Evolutionary conservation across 768 basidiomycete species (phyloP), one percentile per base, ranked within the genome.

Genomic region (Pisolithus marmoratus): DNA sequence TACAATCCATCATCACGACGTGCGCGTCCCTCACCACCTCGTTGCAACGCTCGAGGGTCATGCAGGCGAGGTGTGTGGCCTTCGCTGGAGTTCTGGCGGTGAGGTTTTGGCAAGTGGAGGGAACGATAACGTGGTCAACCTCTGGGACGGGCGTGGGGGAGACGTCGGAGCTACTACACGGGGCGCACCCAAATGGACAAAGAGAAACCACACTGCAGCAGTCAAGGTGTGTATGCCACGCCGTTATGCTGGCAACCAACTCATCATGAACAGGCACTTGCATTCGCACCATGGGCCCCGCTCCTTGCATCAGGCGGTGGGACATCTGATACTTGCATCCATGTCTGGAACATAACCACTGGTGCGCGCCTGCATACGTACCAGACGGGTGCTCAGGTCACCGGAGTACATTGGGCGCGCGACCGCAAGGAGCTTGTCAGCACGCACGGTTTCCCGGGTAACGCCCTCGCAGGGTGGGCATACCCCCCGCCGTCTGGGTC

Each of bases 101-200:
- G 87, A 93, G 66, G 73, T 95, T 19, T 76, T 99, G 22, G 95
- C 95, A 0, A 93, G 90, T 58, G 95, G 95, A 2, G 95, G 94
- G 0, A 96, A 98, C 63, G 96, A 98, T 68, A 97, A 98, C 57
- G 93, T 96, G 19, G 94, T 98, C 49, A 95, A 96, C 62, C 87
- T 96, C 46, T 99, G 95, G 95, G 95, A 99, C 59, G 90, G 86
- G 6, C 78, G 90, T 50, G 73, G 89, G 0, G 81, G 82, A 0
- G 80, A 82, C 54, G 78, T 78, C 56, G 50, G 46, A 46, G 63
- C 1, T 73, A 67, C 4, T 72, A 74, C 54, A 71, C 66, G 79
- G 17, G 83, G 79, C 3, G 78, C 69, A 63, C 83, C 92, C 0
- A 93, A 92, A 63, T 94, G 90, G 90, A 90, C 87, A 22, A 94